A percentile compares a stretch with the other conserved stretches of the same genome.
Conservation (phyloP, 768 basidiomycete genomes). For the Lyophyllum atratum region DNA sequence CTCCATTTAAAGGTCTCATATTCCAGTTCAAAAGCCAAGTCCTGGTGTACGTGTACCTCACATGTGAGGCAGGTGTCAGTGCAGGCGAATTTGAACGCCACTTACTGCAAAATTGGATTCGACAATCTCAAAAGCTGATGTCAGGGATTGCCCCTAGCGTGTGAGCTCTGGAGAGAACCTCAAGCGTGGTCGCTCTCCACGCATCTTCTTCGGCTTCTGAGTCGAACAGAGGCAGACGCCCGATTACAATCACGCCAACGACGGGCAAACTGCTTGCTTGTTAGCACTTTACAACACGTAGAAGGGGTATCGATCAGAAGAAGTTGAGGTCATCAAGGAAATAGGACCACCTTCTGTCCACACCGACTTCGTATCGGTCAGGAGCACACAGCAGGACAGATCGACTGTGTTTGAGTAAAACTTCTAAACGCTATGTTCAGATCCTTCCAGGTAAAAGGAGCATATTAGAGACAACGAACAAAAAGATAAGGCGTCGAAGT, state of each 20-base stretch:
- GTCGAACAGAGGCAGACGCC: constrained; percentile 28
- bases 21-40: constrained; percentile 64
- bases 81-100: constrained; percentile 6
- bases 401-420: constrained; percentile 58
- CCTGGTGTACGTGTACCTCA: constrained; percentile 41
- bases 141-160: constrained; percentile 62
- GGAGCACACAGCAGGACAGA: constrained; percentile 56
- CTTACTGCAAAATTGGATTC: constrained; percentile 63
- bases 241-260: constrained; percentile 70
- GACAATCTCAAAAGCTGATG: constrained; percentile 57
- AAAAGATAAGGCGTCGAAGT: constrained; percentile 71
- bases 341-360: constrained; percentile 70
- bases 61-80: constrained; percentile 1
- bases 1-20: constrained; percentile 69
- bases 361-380: constrained; percentile 74
- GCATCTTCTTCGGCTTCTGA: constrained; percentile 45
- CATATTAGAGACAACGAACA: constrained; percentile 46
- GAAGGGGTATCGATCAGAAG: constrained; percentile 11
- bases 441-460: background rate
- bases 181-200: constrained; percentile 60
- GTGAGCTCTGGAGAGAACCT: constrained; percentile 59
- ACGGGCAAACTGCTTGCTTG: constrained; percentile 59
- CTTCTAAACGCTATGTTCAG: constrained; percentile 48
- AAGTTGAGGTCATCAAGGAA: constrained; percentile 6
- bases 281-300: constrained; percentile 47